Evolutionary conservation across 2,329 filamentous ascomycete genomes (phyloP).

Genomic region (Escovopsis weberi): DNA sequence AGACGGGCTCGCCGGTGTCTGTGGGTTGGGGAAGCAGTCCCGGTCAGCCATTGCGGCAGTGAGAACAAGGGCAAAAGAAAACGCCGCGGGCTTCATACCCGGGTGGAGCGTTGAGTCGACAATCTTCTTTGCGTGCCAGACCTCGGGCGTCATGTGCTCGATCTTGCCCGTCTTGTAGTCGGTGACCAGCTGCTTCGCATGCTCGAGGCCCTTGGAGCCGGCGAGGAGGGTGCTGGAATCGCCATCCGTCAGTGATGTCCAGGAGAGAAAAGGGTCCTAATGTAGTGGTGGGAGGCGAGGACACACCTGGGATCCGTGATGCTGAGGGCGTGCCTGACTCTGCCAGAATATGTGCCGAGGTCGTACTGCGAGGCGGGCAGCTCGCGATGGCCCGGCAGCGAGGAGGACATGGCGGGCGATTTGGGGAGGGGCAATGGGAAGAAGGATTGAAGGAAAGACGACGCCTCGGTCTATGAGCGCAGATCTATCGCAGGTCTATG

Average conservation of each 20-base stretch:
- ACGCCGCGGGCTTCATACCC: slow-evolving; percentile 37
- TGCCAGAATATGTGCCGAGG: slow-evolving; percentile 84
- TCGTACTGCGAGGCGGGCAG: slow-evolving; percentile 88
- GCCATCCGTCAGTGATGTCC: too few relatives aligned
- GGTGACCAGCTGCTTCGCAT: slow-evolving; percentile 69
- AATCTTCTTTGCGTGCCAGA: slow-evolving; percentile 94
- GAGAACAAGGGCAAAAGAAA: too few relatives aligned
- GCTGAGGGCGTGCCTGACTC: slow-evolving; percentile 76
- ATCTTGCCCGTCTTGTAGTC: slow-evolving; percentile 78
- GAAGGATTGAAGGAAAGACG: not conserved
- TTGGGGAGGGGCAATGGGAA: not conserved
- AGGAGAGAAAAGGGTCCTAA: too few relatives aligned
- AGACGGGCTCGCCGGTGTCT: slow-evolving; percentile 88
- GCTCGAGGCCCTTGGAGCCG: slow-evolving; percentile 61
- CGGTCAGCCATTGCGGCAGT: too few relatives aligned
- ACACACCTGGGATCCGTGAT: slow-evolving; percentile 92
- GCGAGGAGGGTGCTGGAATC: slow-evolving; percentile 72
- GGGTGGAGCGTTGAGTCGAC: slow-evolving; percentile 94
- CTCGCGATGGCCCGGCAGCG: slow-evolving; percentile 56
- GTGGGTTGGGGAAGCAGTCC: too few relatives aligned
- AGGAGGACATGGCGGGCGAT: slow-evolving; percentile 42
- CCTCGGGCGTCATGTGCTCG: slow-evolving; percentile 67
- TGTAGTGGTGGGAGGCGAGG: too few relatives aligned
- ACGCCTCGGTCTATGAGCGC: too few relatives aligned
- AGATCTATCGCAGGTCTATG: not conserved